phyloP scores from a whole-genome alignment of 2,329 filamentous ascomycete genomes.

The Emydomyces testavorans region DNA sequence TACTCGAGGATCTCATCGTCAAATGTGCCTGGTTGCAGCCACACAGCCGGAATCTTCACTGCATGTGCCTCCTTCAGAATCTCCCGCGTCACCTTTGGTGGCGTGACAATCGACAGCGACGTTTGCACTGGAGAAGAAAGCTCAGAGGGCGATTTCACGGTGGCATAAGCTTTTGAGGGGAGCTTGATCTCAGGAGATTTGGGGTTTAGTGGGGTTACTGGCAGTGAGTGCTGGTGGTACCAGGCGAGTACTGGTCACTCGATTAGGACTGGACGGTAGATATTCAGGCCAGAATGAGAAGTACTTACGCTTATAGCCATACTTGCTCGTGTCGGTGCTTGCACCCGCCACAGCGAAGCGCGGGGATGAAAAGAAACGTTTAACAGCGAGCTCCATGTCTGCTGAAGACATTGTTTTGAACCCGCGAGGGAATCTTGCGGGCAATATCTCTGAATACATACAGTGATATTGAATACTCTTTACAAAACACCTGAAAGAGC shows the following conservation, averaged over 20 bases:
- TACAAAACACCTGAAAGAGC: too few relatives aligned
- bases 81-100: constrained; percentile 61
- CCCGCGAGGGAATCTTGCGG: too few relatives aligned
- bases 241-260: constrained; percentile 62
- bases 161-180: constrained; percentile 46
- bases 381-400: constrained; percentile 56
- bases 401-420: constrained; percentile 6
- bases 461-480: too few relatives aligned
- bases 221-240: constrained; percentile 68
- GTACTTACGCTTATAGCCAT: constrained; percentile 67
- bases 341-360: constrained; percentile 84
- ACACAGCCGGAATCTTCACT: constrained; percentile 62
- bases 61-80: constrained; percentile 66
- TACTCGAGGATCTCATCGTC: constrained; percentile 62
- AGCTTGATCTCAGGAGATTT: constrained; percentile 53
- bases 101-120: constrained; percentile 76
- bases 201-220: constrained; percentile 77
- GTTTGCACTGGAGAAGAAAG: constrained; percentile 59
- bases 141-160: constrained; percentile 53
- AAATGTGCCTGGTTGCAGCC: constrained; percentile 84
- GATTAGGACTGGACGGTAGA: neutral
- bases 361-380: constrained; percentile 66
- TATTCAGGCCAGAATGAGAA: neutral
- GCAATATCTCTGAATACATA: too few relatives aligned
- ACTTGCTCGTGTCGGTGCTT: constrained; percentile 72